Conservation (phyloP, 2,329 filamentous ascomycete genomes). For the Chrysoporthe cubensis region DNA sequence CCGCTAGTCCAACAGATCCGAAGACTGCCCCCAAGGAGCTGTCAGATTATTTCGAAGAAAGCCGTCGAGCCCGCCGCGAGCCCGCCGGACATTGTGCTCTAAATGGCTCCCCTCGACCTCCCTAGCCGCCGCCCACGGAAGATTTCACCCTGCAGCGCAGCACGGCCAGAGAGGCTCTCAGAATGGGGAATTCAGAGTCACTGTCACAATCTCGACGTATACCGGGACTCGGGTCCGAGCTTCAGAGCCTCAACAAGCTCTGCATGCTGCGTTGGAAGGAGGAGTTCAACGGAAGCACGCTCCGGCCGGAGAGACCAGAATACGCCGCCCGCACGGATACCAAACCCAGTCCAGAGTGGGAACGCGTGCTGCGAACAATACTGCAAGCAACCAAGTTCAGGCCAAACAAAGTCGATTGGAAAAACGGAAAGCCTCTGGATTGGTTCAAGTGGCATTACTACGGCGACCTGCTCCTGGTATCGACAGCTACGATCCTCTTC, state of each 20-base stretch:
- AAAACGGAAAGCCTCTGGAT: background rate
- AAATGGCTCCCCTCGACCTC: too few species aligned
- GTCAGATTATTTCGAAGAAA: too few species aligned
- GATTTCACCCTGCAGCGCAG: too few species aligned
- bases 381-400: background rate
- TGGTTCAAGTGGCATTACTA: background rate
- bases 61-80: too few species aligned
- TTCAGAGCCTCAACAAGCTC: background rate
- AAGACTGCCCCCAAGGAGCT: too few species aligned
- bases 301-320: slow-evolving; percentile 22
- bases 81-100: too few species aligned
- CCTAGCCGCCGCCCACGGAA: too few species aligned
- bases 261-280: background rate
- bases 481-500: slow-evolving; percentile 13
- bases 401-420: background rate
- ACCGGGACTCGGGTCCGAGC: background rate
- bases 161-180: too few species aligned
- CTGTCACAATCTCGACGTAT: background rate
- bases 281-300: background rate
- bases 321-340: slow-evolving; percentile 6
- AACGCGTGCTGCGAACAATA: slow-evolving; percentile 16
- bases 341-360: slow-evolving; percentile 14
- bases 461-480: background rate
- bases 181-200: background rate
- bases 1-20: too few species aligned